Evolutionary conservation across 2,329 filamentous ascomycete genomes (phyloP).

Genomic region (Colletotrichum lupini): DNA sequence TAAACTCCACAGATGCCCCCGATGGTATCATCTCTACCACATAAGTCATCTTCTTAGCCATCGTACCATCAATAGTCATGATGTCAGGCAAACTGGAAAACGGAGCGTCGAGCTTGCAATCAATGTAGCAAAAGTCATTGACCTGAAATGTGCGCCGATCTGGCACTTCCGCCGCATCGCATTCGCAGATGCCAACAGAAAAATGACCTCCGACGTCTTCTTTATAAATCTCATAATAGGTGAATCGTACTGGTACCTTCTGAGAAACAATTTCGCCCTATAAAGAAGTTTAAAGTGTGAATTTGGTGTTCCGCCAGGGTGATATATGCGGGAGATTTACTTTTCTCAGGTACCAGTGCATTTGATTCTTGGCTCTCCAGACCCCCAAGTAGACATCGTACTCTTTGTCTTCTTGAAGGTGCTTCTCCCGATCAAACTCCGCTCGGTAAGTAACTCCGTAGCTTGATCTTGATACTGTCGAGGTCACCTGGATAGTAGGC

Average conservation of each 20-base stretch:
- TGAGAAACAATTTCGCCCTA: background rate
- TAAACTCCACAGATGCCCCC: background rate
- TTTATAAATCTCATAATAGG: background rate
- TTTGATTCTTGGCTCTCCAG: background rate
- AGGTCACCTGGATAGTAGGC: background rate
- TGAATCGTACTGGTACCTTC: background rate
- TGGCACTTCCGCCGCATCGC: background rate
- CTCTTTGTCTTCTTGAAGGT: background rate
- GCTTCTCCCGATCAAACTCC: background rate
- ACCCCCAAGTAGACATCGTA: background rate
- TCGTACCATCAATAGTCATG: background rate
- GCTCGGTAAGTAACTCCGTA: background rate
- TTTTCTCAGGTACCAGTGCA: background rate
- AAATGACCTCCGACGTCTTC: background rate
- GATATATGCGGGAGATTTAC: background rate
- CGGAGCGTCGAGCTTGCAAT: background rate
- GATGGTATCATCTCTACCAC: background rate
- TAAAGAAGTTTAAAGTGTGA: background rate
- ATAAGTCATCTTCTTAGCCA: background rate
- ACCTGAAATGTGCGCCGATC: background rate
- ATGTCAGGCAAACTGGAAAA: background rate
- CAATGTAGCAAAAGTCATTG: background rate
- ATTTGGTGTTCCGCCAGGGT: no score
- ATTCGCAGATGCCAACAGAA: background rate
- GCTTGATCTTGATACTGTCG: background rate